These are phyloP conservation scores for Aureococcus anophagefferens DNA, from an alignment of 108 stramenopile species.

Conservation along the genomic window DNA sequence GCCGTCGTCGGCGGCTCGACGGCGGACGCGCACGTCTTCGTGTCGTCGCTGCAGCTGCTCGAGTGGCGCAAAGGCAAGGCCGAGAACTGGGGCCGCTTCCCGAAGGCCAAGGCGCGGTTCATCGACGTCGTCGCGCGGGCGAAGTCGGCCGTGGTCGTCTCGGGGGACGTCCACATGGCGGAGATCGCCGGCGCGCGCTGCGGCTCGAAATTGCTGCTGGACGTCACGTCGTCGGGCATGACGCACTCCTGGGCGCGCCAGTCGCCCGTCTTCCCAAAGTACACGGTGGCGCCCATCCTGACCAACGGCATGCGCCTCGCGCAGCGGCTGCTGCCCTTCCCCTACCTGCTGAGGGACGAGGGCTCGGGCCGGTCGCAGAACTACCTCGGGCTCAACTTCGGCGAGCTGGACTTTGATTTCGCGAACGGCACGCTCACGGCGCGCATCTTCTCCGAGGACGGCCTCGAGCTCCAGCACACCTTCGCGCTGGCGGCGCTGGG, in stretches of 20 bases:
- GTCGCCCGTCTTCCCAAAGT: too few relatives aligned
- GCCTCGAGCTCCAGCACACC: too few relatives aligned
- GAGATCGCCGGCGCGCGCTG: slow-evolving; percentile 5
- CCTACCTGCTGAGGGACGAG: background rate
- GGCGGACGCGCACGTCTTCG: slow-evolving; percentile 12
- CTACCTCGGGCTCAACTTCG: slow-evolving; percentile 14
- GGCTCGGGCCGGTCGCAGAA: background rate
- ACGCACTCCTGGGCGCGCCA: slow-evolving; percentile 10
- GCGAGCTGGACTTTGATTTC: slow-evolving; percentile 13
- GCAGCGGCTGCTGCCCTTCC: background rate
- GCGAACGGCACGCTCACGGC: background rate
- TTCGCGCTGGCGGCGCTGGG: too few relatives aligned
- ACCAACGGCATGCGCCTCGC: slow-evolving; percentile 1
- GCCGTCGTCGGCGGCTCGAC: background rate
- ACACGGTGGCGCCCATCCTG: background rate
- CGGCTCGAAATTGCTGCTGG: background rate
- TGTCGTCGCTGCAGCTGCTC: slow-evolving; percentile 11
- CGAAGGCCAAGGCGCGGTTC: slow-evolving; percentile 2
- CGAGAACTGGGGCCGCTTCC: slow-evolving; percentile 17
- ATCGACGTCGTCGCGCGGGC: background rate
- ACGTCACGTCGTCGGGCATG: slow-evolving; percentile 15
- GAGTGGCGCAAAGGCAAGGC: background rate
- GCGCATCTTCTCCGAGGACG: background rate
- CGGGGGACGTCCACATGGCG: slow-evolving; percentile 20
- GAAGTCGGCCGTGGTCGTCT: slow-evolving; percentile 1